Conservation (phyloP, 805 yeast genomes). For the Wickerhamomyces bisporus region DNA sequence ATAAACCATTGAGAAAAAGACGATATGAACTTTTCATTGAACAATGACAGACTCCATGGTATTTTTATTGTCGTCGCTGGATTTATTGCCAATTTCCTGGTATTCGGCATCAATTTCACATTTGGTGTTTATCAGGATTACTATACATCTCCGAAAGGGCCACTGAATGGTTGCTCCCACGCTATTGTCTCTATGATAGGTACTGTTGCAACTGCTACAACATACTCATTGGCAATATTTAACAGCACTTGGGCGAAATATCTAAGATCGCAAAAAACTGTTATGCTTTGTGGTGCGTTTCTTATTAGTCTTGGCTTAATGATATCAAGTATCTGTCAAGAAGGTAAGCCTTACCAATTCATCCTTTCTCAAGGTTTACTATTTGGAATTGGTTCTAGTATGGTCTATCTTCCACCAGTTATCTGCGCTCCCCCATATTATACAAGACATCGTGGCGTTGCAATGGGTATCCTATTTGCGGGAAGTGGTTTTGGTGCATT, state of each 20-base stretch:
- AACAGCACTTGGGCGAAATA: constrained; percentile 19
- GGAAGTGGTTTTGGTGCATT: constrained; percentile 35
- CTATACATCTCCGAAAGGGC: constrained; percentile 6
- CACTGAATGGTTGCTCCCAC: constrained; percentile 10
- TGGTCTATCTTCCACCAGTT: constrained; percentile 31
- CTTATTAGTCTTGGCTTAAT: constrained; percentile 27
- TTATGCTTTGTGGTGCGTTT: constrained; percentile 27
- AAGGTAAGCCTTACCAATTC: constrained; percentile 22
- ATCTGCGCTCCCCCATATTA: constrained; percentile 30
- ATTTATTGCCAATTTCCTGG: constrained; percentile 26
- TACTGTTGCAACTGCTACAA: constrained; percentile 27
- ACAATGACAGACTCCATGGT: neutral
- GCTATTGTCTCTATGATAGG: constrained; percentile 31
- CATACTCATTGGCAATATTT: constrained; percentile 27
- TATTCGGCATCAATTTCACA: constrained; percentile 32
- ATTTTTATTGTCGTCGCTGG: constrained; percentile 15
- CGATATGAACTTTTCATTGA: neutral
- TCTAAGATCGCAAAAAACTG: constrained; percentile 15
- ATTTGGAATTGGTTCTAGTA: constrained; percentile 30
- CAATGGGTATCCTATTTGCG: constrained; percentile 31
- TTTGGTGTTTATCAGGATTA: constrained; percentile 35
- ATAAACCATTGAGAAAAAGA: neutral
- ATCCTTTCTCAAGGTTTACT: constrained; percentile 29
- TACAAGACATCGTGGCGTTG: constrained; percentile 28
- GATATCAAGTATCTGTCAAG: constrained; percentile 22